phyloP scores from a whole-genome alignment of 164 flowering plant genomes.

The Chloranthus sessilifolius region DNA sequence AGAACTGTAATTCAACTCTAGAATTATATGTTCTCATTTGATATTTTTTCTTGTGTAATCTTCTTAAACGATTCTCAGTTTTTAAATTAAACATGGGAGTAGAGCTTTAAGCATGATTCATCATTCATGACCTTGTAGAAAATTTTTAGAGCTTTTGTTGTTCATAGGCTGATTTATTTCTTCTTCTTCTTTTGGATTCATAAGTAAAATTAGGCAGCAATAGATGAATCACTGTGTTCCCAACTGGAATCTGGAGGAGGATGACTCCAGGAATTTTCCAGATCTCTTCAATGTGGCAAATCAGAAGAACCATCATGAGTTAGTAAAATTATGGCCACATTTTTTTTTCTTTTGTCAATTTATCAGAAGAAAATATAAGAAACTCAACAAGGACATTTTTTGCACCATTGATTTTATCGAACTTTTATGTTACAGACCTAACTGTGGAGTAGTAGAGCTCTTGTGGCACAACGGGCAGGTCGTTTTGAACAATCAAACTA shows the following conservation, averaged over 20 bases:
- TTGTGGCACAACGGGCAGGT: slow-evolving; percentile 68
- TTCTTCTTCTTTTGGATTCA: too few relatives aligned
- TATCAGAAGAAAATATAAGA: too few relatives aligned
- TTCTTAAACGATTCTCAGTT: too few relatives aligned
- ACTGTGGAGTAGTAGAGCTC: slow-evolving; percentile 51
- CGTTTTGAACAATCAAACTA: slow-evolving; percentile 46
- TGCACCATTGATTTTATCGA: not conserved
- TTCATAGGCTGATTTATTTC: too few relatives aligned
- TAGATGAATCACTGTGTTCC: slow-evolving; percentile 44
- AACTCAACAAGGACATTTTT: not conserved
- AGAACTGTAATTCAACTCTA: too few relatives aligned
- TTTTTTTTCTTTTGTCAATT: not conserved
- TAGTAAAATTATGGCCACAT: slow-evolving; percentile 10
- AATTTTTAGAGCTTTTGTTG: too few relatives aligned
- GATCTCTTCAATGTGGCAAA: slow-evolving; percentile 20
- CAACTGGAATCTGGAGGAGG: slow-evolving; percentile 46
- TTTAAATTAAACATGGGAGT: too few relatives aligned
- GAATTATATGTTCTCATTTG: too few relatives aligned
- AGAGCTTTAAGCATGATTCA: too few relatives aligned
- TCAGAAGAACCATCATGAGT: slow-evolving; percentile 42
- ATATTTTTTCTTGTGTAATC: too few relatives aligned
- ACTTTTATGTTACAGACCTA: slow-evolving; percentile 33
- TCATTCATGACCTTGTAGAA: too few relatives aligned
- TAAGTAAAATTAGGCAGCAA: too few relatives aligned
- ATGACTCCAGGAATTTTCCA: slow-evolving; percentile 6